A percentile compares a stretch with the other conserved stretches of the same genome.
Conservation (phyloP, 192 early-diverging fungal genomes). For the Dissophora ornata region DNA sequence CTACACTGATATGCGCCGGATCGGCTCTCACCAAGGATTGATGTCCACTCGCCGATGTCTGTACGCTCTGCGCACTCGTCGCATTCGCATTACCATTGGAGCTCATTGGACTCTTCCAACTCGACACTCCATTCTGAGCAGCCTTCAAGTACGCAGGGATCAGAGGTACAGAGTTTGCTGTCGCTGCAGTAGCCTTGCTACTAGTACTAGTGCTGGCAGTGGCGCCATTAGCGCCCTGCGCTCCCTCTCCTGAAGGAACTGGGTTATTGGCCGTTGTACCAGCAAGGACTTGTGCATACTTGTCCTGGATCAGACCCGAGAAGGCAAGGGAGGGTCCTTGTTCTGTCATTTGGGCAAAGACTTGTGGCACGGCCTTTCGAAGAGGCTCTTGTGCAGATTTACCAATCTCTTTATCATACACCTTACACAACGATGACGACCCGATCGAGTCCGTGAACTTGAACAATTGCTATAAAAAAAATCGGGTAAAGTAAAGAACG, state of each 20-base stretch:
- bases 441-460: slow-evolving; percentile 54
- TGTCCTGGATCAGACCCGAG: slow-evolving; percentile 51
- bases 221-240: slow-evolving; percentile 9
- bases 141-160: slow-evolving; percentile 45
- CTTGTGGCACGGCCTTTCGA: slow-evolving; percentile 39
- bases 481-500: too few species aligned
- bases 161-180: slow-evolving; percentile 40
- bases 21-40: slow-evolving; percentile 39
- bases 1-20: slow-evolving; percentile 49
- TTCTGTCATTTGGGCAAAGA: slow-evolving; percentile 48
- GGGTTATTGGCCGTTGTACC: slow-evolving; percentile 26
- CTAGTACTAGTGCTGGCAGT: neutral
- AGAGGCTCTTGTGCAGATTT: slow-evolving; percentile 3
- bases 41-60: slow-evolving; percentile 50
- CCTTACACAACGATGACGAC: slow-evolving; percentile 29
- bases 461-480: slow-evolving; percentile 50
- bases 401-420: slow-evolving; percentile 43
- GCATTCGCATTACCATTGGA: neutral
- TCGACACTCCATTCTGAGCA: slow-evolving; percentile 32
- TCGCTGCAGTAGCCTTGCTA: slow-evolving; percentile 29
- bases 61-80: slow-evolving; percentile 16
- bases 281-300: slow-evolving; percentile 37
- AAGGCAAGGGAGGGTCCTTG: slow-evolving; percentile 45
- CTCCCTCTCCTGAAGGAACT: neutral
- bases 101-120: slow-evolving; percentile 26